A percentile compares a stretch with the other conserved stretches of the same genome.
Evolutionary conservation across 108 stramenopile genomes (phyloP).

Genomic region (Fragilaria crotonensis): DNA sequence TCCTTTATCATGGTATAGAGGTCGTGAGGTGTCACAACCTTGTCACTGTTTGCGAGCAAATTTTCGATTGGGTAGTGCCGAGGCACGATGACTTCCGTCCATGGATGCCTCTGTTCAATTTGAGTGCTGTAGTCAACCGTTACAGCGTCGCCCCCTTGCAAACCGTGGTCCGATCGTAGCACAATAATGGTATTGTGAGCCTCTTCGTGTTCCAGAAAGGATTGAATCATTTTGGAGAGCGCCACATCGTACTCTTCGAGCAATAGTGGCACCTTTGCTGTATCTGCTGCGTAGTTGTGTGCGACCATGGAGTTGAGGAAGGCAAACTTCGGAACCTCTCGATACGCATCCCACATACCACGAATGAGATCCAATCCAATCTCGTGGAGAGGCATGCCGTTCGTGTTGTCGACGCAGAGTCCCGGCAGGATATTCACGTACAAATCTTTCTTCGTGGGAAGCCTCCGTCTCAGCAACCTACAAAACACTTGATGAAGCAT

Average conservation of each 20-base stretch:
- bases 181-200: constrained; percentile 31
- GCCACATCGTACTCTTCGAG: constrained; percentile 36
- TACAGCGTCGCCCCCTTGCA: constrained; percentile 28
- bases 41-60: background rate
- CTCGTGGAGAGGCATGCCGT: background rate
- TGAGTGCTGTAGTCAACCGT: constrained; percentile 37
- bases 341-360: constrained; percentile 36
- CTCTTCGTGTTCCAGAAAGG: constrained; percentile 19
- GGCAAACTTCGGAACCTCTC: constrained; percentile 34
- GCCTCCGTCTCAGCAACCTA: constrained; percentile 8
- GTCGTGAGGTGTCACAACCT: background rate
- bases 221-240: constrained; percentile 20
- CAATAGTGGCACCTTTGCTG: constrained; percentile 16
- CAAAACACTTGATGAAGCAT: constrained; percentile 31
- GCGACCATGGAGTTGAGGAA: constrained; percentile 51
- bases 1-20: background rate
- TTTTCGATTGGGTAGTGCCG: constrained; percentile 5
- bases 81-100: constrained; percentile 43
- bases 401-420: background rate
- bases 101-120: constrained; percentile 43
- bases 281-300: constrained; percentile 34
- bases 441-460: background rate
- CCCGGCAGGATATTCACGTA: background rate
- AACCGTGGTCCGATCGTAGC: constrained; percentile 43
- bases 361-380: constrained; percentile 3